A percentile compares a stretch with the other conserved stretches of the same genome.
Conservation (phyloP, 179 eudicot genomes). For the Spergularia azorica region DNA sequence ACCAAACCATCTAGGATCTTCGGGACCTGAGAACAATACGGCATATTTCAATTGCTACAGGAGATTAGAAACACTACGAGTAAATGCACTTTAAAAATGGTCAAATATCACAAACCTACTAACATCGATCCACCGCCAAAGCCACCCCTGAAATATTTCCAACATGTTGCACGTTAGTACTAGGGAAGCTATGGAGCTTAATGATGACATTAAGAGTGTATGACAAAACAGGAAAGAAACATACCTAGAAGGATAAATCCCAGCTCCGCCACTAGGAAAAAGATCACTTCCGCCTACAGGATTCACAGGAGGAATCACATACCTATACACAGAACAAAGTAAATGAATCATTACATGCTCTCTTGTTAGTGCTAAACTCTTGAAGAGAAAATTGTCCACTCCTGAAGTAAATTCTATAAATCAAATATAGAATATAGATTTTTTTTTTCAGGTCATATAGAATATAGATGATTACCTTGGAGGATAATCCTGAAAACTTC, state of each 20-base stretch:
- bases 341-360: not conserved
- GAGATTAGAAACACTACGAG: not conserved
- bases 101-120: slow-evolving; percentile 51
- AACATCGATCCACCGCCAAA: slow-evolving; percentile 78
- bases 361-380: not conserved
- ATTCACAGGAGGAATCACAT: slow-evolving; percentile 54
- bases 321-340: slow-evolving; percentile 30
- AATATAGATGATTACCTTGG: slow-evolving; percentile 26
- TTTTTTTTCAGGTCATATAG: not conserved
- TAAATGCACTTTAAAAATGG: not conserved
- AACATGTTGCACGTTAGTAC: slow-evolving; percentile 19
- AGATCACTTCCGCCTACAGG: slow-evolving; percentile 73
- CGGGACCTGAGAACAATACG: slow-evolving; percentile 54
- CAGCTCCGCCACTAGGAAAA: slow-evolving; percentile 78
- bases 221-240: slow-evolving; percentile 12
- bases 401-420: not conserved
- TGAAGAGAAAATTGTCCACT: too few relatives aligned
- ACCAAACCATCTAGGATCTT: slow-evolving; percentile 73
- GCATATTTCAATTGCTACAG: slow-evolving; percentile 19
- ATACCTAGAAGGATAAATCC: slow-evolving; percentile 80
- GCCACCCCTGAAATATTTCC: slow-evolving; percentile 52
- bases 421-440: not conserved
- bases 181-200: not conserved
- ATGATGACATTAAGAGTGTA: not conserved
- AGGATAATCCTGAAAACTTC: slow-evolving; percentile 15